Conservation (phyloP, 2,329 filamentous ascomycete species). For the Gnomoniopsis sp. region DNA sequence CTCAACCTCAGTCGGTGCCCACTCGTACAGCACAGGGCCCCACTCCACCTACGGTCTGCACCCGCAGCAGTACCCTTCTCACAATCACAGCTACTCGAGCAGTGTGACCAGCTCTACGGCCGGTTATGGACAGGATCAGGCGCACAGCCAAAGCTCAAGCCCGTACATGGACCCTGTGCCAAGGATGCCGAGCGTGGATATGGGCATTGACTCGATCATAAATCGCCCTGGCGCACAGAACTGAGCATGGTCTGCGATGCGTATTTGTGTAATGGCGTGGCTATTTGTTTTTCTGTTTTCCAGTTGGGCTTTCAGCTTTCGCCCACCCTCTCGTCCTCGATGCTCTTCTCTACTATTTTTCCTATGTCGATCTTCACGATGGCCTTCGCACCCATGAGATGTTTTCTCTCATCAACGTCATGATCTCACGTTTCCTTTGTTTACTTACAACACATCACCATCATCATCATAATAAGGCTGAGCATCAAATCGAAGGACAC, state of each 20-base stretch:
- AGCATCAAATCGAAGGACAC: neutral
- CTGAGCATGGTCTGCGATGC: neutral
- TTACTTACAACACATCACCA: neutral
- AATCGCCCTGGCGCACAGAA: conserved; percentile 38
- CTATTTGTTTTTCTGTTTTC: conserved; percentile 1
- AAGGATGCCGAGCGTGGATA: conserved; percentile 54
- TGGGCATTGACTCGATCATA: conserved; percentile 59
- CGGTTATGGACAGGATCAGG: conserved; percentile 25
- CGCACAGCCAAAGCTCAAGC: conserved; percentile 37
- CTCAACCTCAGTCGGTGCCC: conserved; percentile 34
- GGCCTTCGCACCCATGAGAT: neutral
- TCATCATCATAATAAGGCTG: neutral
- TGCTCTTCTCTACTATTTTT: neutral
- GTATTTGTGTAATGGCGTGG: neutral
- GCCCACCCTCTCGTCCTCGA: neutral
- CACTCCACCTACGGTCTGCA: conserved; percentile 19
- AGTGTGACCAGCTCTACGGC: conserved; percentile 47
- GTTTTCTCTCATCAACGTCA: neutral
- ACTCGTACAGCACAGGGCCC: conserved; percentile 20
- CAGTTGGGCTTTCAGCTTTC: conserved; percentile 12
- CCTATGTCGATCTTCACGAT: conserved; percentile 1
- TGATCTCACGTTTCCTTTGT: conserved; percentile 4
- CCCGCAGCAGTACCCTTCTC: conserved; percentile 21
- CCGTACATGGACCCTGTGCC: conserved; percentile 45
- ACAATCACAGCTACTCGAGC: conserved; percentile 47